Percentiles rank a stretch among this genome's conserved stretches.
phyloP scores from a whole-genome alignment of 495 filamentous ascomycete species.

The Neurospora sp. region DNA sequence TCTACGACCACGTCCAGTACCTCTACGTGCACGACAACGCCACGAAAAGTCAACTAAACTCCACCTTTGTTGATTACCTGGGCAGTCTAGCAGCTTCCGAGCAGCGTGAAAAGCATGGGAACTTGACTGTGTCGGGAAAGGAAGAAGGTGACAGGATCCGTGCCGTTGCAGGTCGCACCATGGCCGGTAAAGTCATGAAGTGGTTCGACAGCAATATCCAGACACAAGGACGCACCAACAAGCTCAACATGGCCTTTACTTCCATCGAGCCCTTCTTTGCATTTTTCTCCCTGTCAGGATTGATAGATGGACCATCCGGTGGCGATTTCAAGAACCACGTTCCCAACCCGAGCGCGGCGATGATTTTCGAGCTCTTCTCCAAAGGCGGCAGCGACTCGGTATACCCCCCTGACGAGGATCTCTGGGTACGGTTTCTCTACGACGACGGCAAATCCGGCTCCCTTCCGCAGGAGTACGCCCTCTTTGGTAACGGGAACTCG shows the following conservation, averaged over 20 bases:
- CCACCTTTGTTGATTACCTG: slow-evolving; percentile 15
- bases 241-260: slow-evolving; percentile 32
- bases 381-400: slow-evolving; percentile 11
- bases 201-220: slow-evolving; percentile 23
- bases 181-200: slow-evolving; percentile 19
- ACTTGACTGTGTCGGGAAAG: slow-evolving; percentile 19
- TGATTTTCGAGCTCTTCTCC: slow-evolving; percentile 35
- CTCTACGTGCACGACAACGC: slow-evolving; percentile 26
- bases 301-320: slow-evolving; percentile 9
- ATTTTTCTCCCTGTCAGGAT: slow-evolving; percentile 28
- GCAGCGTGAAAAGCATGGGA: slow-evolving; percentile 24
- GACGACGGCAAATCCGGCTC: slow-evolving; percentile 17
- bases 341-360: slow-evolving; percentile 27
- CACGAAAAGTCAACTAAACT: slow-evolving; percentile 10
- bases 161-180: slow-evolving; percentile 31
- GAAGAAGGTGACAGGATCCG: slow-evolving; percentile 25
- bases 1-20: slow-evolving; percentile 35
- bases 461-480: slow-evolving; percentile 16
- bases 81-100: slow-evolving; percentile 21
- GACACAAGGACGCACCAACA: slow-evolving; percentile 15
- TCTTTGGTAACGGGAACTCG: slow-evolving; percentile 22
- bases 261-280: slow-evolving; percentile 32
- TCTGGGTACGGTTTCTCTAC: slow-evolving; percentile 33
- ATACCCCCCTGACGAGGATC: slow-evolving; percentile 15
- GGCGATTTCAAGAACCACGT: slow-evolving; percentile 17